Conservation (phyloP, 2,329 filamentous ascomycete species). For the Aspergillus amoenus region DNA sequence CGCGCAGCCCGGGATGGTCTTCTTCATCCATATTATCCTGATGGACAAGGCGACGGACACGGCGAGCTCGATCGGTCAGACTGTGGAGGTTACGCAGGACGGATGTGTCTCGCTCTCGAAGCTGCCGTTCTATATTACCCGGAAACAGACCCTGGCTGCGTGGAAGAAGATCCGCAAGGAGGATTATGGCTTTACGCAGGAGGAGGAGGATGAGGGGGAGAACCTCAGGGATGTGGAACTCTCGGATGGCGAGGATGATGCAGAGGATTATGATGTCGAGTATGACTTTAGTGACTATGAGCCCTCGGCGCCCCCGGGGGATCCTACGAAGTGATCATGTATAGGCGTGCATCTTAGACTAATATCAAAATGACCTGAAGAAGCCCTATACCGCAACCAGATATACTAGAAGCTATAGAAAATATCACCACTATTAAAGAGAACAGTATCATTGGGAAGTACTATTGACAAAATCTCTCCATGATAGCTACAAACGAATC, state of each 20-base stretch:
- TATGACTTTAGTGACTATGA: slow-evolving; percentile 36
- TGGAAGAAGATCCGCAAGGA: slow-evolving; percentile 36
- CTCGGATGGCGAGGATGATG: slow-evolving; percentile 32
- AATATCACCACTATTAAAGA: not conserved
- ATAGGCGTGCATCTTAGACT: too few relatives aligned
- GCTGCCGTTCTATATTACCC: slow-evolving; percentile 33
- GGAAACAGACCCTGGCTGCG: slow-evolving; percentile 33
- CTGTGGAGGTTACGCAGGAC: slow-evolving; percentile 27
- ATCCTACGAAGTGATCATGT: not conserved
- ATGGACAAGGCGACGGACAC: slow-evolving; percentile 37
- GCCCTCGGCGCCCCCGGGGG: slow-evolving; percentile 15
- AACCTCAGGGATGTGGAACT: slow-evolving; percentile 35
- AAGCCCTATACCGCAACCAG: too few relatives aligned
- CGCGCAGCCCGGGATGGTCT: slow-evolving; percentile 32
- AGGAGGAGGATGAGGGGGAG: slow-evolving; percentile 34
- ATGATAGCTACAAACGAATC: not conserved
- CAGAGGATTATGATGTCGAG: slow-evolving; percentile 35
- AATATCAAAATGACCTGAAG: too few relatives aligned
- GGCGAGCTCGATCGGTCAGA: slow-evolving; percentile 33
- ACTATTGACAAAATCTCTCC: not conserved
- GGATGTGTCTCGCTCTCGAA: slow-evolving; percentile 34
- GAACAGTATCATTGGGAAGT: not conserved
- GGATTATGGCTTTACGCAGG: slow-evolving; percentile 32
- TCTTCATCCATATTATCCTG: slow-evolving; percentile 37
- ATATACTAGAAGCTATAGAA: not conserved